Conservation (phyloP, 2,329 filamentous ascomycete genomes). For the Sphaerostilbella broomeana region DNA sequence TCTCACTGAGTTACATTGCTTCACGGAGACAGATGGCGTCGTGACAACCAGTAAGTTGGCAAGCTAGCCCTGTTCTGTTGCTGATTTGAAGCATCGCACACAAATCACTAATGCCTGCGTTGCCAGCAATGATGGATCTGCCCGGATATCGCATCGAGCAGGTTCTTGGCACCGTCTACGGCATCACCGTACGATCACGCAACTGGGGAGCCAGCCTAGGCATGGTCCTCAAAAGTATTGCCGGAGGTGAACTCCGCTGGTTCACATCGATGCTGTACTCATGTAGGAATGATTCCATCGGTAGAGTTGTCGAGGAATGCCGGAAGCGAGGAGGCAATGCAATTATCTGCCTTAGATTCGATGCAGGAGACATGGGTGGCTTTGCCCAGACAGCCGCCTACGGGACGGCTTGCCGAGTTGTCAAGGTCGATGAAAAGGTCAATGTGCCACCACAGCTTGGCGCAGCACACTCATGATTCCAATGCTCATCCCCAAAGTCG, state of each 20-base stretch:
- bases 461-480: background rate
- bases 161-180: slow-evolving; percentile 53
- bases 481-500: too few species aligned
- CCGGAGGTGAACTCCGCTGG: slow-evolving; percentile 53
- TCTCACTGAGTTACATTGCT: slow-evolving; percentile 48
- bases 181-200: slow-evolving; percentile 49
- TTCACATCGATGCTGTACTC: slow-evolving; percentile 54
- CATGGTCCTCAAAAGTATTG: slow-evolving; percentile 50
- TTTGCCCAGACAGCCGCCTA: slow-evolving; percentile 56
- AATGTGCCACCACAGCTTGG: slow-evolving; percentile 23
- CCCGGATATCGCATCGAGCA: slow-evolving; percentile 53
- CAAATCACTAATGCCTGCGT: background rate
- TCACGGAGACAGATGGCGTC: slow-evolving; percentile 55
- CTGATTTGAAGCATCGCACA: too few species aligned
- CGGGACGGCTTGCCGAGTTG: slow-evolving; percentile 51
- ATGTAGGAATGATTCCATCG: slow-evolving; percentile 53
- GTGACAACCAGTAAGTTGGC: slow-evolving; percentile 44
- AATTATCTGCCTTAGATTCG: slow-evolving; percentile 52
- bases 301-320: slow-evolving; percentile 48
- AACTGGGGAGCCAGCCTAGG: slow-evolving; percentile 51
- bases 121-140: slow-evolving; percentile 52
- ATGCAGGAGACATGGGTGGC: slow-evolving; percentile 46
- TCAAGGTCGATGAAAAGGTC: slow-evolving; percentile 41
- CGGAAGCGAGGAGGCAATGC: slow-evolving; percentile 54
- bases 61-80: slow-evolving; percentile 1